Evolutionary conservation across 345 rosid species (phyloP).

Genomic region (Gossypium sturtianum): DNA sequence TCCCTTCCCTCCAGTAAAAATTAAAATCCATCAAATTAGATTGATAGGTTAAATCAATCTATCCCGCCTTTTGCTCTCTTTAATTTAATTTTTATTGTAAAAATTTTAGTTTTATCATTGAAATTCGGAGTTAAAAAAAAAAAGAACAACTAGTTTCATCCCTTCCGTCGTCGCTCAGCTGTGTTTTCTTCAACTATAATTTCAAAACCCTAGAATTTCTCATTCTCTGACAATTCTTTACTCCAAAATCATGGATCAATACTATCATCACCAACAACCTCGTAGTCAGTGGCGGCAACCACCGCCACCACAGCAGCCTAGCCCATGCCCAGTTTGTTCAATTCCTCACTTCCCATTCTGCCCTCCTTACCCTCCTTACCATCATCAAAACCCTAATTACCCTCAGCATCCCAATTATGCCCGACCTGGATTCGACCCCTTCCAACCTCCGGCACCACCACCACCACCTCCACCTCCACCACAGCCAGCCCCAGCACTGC

Average conservation of each 20-base stretch:
- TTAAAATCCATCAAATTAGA: too few species aligned
- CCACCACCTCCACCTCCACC: constrained; percentile 12
- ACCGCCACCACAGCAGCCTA: constrained; percentile 25
- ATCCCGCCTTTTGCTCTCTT: too few species aligned
- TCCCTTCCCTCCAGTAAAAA: too few species aligned
- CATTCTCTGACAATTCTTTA: not conserved
- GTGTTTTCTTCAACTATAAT: not conserved
- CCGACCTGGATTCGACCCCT: constrained; percentile 40
- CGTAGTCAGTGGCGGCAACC: constrained; percentile 58
- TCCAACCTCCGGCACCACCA: constrained; percentile 20
- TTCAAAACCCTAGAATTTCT: not conserved
- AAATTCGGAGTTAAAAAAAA: not conserved
- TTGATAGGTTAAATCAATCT: too few species aligned
- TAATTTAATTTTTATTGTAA: too few species aligned
- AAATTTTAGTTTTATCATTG: too few species aligned
- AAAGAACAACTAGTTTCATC: not conserved
- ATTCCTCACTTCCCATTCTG: constrained; percentile 77
- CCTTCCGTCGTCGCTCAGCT: not conserved
- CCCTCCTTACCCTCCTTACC: constrained; percentile 38
- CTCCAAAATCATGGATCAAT: not conserved
- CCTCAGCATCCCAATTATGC: constrained; percentile 34
- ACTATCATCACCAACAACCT: constrained; percentile 7
- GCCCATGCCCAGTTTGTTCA: constrained; percentile 56
- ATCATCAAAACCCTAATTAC: constrained; percentile 38
- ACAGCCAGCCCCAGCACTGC: not conserved